A percentile compares a stretch with the other conserved stretches of the same genome.
Conservation (phyloP, 2,329 filamentous ascomycete genomes). For the Pestalotiopsis sp. region DNA sequence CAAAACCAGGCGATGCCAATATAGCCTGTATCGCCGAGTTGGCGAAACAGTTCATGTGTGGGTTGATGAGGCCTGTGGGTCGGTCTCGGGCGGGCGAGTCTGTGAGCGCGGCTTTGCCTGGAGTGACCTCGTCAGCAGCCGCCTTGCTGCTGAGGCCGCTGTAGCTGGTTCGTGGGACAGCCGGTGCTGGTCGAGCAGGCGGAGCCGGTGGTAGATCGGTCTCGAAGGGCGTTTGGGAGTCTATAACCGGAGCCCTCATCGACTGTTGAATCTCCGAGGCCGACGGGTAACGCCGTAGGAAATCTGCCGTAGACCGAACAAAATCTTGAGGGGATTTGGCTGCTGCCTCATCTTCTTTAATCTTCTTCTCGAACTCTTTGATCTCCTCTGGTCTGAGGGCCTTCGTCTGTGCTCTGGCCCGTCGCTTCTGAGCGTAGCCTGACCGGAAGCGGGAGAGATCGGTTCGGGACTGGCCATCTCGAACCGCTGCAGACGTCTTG, state of each 20-base stretch:
- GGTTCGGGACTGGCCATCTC: slow-evolving; percentile 15
- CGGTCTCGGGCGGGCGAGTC: slow-evolving; percentile 36
- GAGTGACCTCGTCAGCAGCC: slow-evolving; percentile 35
- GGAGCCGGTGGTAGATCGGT: slow-evolving; percentile 51
- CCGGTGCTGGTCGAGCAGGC: slow-evolving; percentile 67
- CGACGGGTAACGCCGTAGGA: slow-evolving; percentile 78
- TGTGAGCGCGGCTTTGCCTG: slow-evolving; percentile 40
- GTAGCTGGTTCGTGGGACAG: slow-evolving; percentile 71
- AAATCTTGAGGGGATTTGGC: slow-evolving; percentile 45
- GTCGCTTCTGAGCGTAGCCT: slow-evolving; percentile 29
- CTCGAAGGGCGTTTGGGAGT: slow-evolving; percentile 33
- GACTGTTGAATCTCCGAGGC: slow-evolving; percentile 62
- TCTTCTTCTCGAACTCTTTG: slow-evolving; percentile 74
- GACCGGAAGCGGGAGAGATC: slow-evolving; percentile 17
- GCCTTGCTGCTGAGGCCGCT: slow-evolving; percentile 61
- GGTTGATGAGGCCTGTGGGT: slow-evolving; percentile 75
- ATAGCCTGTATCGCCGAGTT: slow-evolving; percentile 87
- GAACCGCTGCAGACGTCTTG: slow-evolving; percentile 16
- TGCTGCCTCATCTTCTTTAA: slow-evolving; percentile 63
- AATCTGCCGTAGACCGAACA: slow-evolving; percentile 77
- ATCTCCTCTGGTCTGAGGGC: slow-evolving; percentile 81
- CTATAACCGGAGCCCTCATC: slow-evolving; percentile 47
- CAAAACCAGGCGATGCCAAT: slow-evolving; percentile 70
- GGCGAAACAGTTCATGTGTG: slow-evolving; percentile 84
- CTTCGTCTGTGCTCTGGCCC: slow-evolving; percentile 53